Conservation (phyloP, 169 alveolate species). For the Plasmodium sp. region DNA sequence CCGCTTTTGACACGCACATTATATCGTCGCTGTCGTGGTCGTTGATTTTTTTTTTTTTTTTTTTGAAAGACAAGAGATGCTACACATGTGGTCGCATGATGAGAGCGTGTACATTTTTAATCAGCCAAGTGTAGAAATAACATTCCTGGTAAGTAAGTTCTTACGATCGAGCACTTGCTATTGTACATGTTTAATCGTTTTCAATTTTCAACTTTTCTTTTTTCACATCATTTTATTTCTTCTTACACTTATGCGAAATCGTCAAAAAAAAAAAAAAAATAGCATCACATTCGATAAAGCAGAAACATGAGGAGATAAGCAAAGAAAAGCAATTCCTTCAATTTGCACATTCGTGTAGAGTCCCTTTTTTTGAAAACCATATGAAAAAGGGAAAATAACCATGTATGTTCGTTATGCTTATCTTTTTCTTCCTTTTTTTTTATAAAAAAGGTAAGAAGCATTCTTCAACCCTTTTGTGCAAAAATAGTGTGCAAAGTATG, state of each 20-base stretch:
- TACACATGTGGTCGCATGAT: not conserved
- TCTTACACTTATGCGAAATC: not conserved
- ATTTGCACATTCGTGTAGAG: conserved; percentile 3
- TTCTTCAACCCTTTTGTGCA: not conserved
- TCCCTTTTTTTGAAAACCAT: not conserved
- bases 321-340: not conserved
- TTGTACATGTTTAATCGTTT: not conserved
- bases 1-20: not conserved
- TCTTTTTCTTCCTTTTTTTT: not conserved
- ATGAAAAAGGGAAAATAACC: not conserved
- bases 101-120: not conserved
- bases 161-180: not conserved
- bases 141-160: not conserved
- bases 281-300: conserved; percentile 17
- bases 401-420: not conserved
- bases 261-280: not conserved
- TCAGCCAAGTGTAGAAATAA: not conserved
- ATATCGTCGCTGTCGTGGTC: not conserved
- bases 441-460: not conserved
- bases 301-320: conserved; percentile 20
- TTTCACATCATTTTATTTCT: not conserved
- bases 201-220: not conserved
- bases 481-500: conserved; percentile 46
- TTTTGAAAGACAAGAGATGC: conserved; percentile 2
- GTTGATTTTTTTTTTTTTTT: not conserved